These are phyloP conservation scores for Tricharina praecox DNA, from an alignment of 495 filamentous ascomycete genomes.

Conservation along the genomic window DNA sequence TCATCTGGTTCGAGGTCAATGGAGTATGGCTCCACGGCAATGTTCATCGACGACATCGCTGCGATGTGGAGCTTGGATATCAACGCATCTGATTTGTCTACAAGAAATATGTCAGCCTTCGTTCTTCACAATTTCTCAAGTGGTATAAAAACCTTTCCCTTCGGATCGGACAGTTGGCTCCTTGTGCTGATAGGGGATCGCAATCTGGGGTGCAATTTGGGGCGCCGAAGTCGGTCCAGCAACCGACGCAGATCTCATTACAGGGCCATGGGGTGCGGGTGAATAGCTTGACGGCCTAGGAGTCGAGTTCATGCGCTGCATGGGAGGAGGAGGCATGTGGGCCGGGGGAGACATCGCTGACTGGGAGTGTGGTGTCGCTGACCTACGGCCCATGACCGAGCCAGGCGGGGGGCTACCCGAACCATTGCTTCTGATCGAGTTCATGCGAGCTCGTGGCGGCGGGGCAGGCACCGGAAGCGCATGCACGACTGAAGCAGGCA, in stretches of 20 bases:
- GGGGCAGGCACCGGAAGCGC: neutral
- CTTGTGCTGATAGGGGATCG: constrained; percentile 22
- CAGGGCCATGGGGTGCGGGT: constrained; percentile 12
- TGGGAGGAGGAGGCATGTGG: constrained; percentile 1
- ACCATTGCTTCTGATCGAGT: neutral
- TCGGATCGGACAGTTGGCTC: constrained; percentile 27
- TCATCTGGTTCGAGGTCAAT: constrained; percentile 16
- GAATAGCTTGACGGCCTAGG: constrained; percentile 14
- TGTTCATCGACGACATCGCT: constrained; percentile 45
- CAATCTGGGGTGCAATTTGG: no score
- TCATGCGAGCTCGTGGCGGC: constrained; percentile 20
- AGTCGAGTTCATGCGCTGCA: constrained; percentile 12
- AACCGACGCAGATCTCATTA: constrained; percentile 15
- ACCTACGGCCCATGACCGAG: neutral
- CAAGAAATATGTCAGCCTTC: constrained; percentile 25
- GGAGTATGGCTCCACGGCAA: constrained; percentile 32
- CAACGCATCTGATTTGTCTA: constrained; percentile 40
- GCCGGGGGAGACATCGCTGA: neutral
- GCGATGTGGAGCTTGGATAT: constrained; percentile 47
- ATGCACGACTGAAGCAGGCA: no score
- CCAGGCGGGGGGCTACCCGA: neutral
- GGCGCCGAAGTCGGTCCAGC: constrained; percentile 5
- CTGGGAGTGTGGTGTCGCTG: neutral
- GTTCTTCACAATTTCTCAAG: constrained; percentile 21
- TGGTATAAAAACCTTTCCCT: constrained; percentile 22